Evolutionary conservation across 2,329 filamentous ascomycete genomes (phyloP).

Genomic region (Neopestalotiopsis rosae): DNA sequence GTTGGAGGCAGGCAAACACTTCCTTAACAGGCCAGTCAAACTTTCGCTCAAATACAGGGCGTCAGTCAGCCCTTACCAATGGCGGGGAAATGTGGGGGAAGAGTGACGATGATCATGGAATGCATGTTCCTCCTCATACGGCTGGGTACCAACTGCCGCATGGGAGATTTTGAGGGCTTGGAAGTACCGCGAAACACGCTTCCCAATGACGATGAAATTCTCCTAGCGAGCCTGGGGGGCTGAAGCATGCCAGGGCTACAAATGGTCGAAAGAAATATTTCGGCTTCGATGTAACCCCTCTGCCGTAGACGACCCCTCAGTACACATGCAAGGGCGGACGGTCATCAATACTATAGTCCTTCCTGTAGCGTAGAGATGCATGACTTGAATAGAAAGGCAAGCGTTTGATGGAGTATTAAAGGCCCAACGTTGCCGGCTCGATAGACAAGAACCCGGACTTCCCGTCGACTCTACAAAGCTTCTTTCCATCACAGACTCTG

Average conservation of each 20-base stretch:
- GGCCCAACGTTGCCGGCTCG: neutral
- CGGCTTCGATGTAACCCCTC: neutral
- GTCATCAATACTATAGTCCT: neutral
- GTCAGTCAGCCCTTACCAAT: slow-evolving; percentile 11
- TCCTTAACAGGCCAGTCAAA: neutral
- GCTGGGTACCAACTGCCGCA: neutral
- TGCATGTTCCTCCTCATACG: neutral
- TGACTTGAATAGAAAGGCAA: neutral
- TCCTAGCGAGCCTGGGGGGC: too few relatives aligned
- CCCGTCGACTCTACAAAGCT: neutral
- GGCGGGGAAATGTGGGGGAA: slow-evolving; percentile 7
- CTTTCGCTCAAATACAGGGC: neutral
- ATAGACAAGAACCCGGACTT: neutral
- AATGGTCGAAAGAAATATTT: too few relatives aligned
- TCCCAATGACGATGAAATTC: too few relatives aligned
- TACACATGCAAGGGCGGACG: neutral
- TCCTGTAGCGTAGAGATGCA: neutral
- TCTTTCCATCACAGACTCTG: neutral
- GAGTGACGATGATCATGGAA: neutral
- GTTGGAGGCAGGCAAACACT: neutral
- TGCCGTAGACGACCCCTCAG: neutral
- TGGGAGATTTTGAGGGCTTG: neutral
- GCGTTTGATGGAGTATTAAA: neutral
- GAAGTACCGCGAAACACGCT: too few relatives aligned
- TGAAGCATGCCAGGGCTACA: too few relatives aligned